A percentile compares a stretch with the other conserved stretches of the same genome.
These are phyloP conservation scores for Cucumis sativus DNA, from an alignment of 306 rosid species.

Conservation along the genomic window Cucumber_9930_V3 NC_026656.2:20988001-20988500, in stretches of 20 bases:
- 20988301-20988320: background rate
- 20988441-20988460: constrained; percentile 17
- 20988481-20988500: constrained; percentile 15
- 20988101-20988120: background rate
- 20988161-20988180: constrained; percentile 90
- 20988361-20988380: constrained; percentile 96
- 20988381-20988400: constrained; percentile 59
- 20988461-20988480: constrained; percentile 15
- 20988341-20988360: constrained; percentile 70
- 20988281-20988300: background rate
- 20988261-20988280: constrained; percentile 25
- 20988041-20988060: constrained; percentile 5
- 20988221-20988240: constrained; percentile 76
- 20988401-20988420: constrained; percentile 35
- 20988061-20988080: background rate
- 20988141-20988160: constrained; percentile 49
- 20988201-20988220: constrained; percentile 96
- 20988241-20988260: constrained; percentile 47
- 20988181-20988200: constrained; percentile 85
- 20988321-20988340: background rate
- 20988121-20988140: background rate
- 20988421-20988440: constrained; percentile 11
- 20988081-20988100: background rate
- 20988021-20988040: constrained; percentile 69
- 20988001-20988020: constrained; percentile 52